phyloP scores from a whole-genome alignment of 306 rosid species.

The Abrus precatorius region DNA sequence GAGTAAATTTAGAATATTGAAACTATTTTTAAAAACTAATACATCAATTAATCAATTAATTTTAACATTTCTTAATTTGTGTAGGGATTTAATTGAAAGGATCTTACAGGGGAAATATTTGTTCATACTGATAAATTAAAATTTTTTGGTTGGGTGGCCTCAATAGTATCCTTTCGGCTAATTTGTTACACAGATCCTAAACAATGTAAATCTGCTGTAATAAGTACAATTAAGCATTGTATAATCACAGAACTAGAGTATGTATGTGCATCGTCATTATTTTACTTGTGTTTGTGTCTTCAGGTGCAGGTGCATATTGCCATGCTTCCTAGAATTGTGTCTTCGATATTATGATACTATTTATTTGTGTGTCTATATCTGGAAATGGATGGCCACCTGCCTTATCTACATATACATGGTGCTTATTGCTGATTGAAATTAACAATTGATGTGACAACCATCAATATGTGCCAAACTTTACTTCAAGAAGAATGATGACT shows the following conservation, averaged over 20 bases:
- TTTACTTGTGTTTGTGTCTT: not conserved
- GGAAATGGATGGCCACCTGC: not conserved
- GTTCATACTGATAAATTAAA: not conserved
- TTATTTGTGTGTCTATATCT: not conserved
- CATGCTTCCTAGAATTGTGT: constrained; percentile 1
- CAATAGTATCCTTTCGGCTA: not conserved
- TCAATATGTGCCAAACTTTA: constrained; percentile 19
- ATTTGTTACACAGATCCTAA: not conserved
- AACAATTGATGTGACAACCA: constrained; percentile 4
- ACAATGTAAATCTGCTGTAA: not conserved
- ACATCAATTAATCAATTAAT: no score
- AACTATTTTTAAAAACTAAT: no score
- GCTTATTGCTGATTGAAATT: constrained; percentile 12
- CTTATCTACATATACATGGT: not conserved
- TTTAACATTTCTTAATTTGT: no score
- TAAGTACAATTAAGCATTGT: not conserved
- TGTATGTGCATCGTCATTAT: constrained; percentile 8
- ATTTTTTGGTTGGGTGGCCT: not conserved
- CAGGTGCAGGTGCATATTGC: constrained; percentile 23
- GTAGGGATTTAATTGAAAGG: no score
- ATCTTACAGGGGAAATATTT: no score
- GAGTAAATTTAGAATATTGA: no score
- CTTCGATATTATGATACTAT: not conserved
- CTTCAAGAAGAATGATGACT: constrained; percentile 23
- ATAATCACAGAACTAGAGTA: not conserved